A percentile compares a stretch with the other conserved stretches of the same genome.
phyloP scores from a whole-genome alignment of 108 stramenopile genomes.

The Nitzschia sp. region DNA sequence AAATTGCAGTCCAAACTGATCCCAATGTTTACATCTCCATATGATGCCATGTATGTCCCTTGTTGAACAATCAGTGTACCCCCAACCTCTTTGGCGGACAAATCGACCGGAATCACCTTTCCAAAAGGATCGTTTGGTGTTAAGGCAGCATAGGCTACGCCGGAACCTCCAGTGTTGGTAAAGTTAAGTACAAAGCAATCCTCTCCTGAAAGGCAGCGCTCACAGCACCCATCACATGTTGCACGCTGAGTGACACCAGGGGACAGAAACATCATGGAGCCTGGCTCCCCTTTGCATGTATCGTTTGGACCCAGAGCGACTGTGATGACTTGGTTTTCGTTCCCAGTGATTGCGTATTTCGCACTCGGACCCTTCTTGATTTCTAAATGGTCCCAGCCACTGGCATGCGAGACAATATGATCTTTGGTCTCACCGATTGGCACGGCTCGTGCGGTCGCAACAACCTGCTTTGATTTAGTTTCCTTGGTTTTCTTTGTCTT shows the following conservation, averaged over 20 bases:
- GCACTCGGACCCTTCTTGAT: constrained; percentile 6
- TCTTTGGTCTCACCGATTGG: not conserved
- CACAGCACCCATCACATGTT: constrained; percentile 37
- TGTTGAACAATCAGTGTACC: constrained; percentile 46
- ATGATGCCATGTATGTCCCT: constrained; percentile 53
- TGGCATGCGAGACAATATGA: constrained; percentile 29
- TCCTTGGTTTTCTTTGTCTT: not conserved
- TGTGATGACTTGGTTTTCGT: constrained; percentile 44
- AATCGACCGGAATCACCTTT: constrained; percentile 59
- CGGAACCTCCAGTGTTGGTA: constrained; percentile 23
- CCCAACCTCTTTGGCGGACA: constrained; percentile 30
- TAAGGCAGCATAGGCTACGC: constrained; percentile 41
- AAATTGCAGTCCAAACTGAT: constrained; percentile 50
- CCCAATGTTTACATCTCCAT: constrained; percentile 46
- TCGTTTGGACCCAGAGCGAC: constrained; percentile 40
- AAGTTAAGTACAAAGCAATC: constrained; percentile 50
- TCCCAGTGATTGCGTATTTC: constrained; percentile 36
- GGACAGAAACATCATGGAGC: constrained; percentile 58
- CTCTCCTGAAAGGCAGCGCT: constrained; percentile 51
- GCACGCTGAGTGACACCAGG: constrained; percentile 21
- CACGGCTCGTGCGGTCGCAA: not conserved
- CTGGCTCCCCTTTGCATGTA: constrained; percentile 53
- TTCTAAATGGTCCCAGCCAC: constrained; percentile 46
- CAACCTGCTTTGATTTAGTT: not conserved
- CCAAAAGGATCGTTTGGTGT: constrained; percentile 53